Base-by-base conservation (phyloP, 2,329 filamentous ascomycete species). In the Talaromyces amestolkiae region DNA sequence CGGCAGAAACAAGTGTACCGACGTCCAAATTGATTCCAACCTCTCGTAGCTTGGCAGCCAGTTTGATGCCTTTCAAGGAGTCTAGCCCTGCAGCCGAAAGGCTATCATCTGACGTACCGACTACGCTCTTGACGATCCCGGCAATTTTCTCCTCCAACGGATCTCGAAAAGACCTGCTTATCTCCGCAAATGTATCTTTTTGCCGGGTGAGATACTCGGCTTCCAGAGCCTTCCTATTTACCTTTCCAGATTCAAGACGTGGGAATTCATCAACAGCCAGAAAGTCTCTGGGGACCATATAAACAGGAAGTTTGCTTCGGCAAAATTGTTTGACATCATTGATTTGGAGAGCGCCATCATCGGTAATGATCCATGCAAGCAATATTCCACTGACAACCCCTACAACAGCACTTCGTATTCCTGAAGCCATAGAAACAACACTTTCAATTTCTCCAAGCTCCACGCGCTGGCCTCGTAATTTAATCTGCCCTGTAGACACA, bases 231-330 rank as follows among this genome's bases (percentile, higher is more conserved):
- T 87, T 89, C 61, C 87, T 87, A 72, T 97, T 90, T 15, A 93
- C 84, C 73, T 97, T 97, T 0, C 93, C 93, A 0, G 92, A 96
- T 2, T 92, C 83, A 22, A 97, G 80, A 61, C 89, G 87, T 0
- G 92, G 92, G 64, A 97, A 88, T 9, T 84, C 80, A 0, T 82
- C 69, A 68, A 90, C 78, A 1, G 90, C 72, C 0, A 92, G 76
- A 27, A 96, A 79, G 67, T 96, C 90, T 3, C 85, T 84, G 0
- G 93, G 93, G 1, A 96, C 79, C 93, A 97, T 97, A 73, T 89
- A 95, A 3, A 83, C 82, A 0, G 93, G 92, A 1, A 97, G 82
- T 91, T 92, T 96, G 60, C 83, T 82, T 60, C 82, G 83, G 76
- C 92, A 96, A 4, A 82, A 84, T 17, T 82, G 73, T 37, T 85